Base-by-base conservation (phyloP, 257 asterid species). In the Solanum paucissectum region DNA sequence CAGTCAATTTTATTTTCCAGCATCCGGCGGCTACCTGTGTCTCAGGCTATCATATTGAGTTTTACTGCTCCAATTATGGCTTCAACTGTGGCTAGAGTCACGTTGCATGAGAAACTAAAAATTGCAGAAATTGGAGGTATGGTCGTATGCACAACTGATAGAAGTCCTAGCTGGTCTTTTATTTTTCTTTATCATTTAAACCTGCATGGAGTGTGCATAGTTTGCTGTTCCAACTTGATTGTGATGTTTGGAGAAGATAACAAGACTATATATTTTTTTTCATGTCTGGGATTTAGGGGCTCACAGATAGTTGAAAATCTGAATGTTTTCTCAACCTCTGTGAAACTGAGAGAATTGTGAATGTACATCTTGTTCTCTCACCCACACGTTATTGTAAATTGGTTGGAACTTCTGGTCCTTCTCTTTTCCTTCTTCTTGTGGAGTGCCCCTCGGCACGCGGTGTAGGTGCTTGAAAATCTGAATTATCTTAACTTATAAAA, bases 31-130 rank as follows among this genome's bases (percentile, higher is more conserved):
- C 74, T 91, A 60, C 92, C 93, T 60, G 60, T 84, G 74, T 91
- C 93, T 83, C 90, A 87, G 88, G 90, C 92, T 55, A 87, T 85
- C 86, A 75, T 87, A 82, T 81, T 91, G 87, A 89, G 90, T 86
- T 90, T 91, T 90, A 88, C 90, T 32, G 86, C 89, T 86, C 93
- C 93, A 87, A 88, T 91, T 71, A 88, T 89, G 90, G 93, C 93
- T 90, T 83, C 92, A 72, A 16, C 87, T 64, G 90, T 89, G 5
- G 91, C 92, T 86, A 88, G 90, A 83, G 20, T 89, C 83, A 88
- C 88, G 86, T 85, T 91, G 88, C 91, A 88, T 71, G 93, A 91
- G 82, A 90, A 90, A 90, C 66, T 91, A 84, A 91, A 86, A 83
- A 87, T 91, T 44, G 44, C 88, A 36, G 93, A 91, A 76, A 85